Evolutionary conservation across 192 early-diverging fungal species (phyloP), one percentile per base, ranked within the genome.

Genomic region (Dissophora ornata): DNA sequence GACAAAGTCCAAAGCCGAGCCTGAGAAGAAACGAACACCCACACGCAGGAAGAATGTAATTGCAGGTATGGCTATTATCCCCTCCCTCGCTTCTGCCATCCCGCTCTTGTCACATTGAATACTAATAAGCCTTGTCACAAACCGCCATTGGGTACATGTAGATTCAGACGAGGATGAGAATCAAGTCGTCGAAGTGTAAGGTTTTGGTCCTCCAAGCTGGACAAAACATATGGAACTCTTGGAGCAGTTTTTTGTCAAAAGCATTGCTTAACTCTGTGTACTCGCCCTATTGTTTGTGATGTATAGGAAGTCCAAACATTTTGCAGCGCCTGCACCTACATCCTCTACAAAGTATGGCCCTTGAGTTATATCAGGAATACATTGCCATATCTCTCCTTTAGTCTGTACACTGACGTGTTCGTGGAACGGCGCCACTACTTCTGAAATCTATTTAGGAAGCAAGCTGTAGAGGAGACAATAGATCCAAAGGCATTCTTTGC

Each of bases 401-500:
- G n/a, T n/a, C n/a, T n/a, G n/a, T n/a, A n/a, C n/a, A n/a, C n/a
- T n/a, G n/a, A n/a, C n/a, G n/a, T n/a, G n/a, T n/a, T n/a, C n/a
- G n/a, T n/a, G n/a, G n/a, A n/a, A n/a, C n/a, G n/a, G n/a, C n/a
- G n/a, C n/a, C n/a, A n/a, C n/a, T n/a, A n/a, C n/a, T n/a, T n/a
- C n/a, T n/a, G n/a, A 21, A n/a, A 45, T 18, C 10, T n/a, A 12
- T 9, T n/a, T 55, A 66, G 64, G 9, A 66, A 40, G 45, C 34
- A 29, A 28, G 19, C 22, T 7, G 58, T 32, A 5, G 65, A 65
- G 24, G 71, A 66, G 25, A 6, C 24, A 8, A 63, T 77, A 0
- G 64, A 77, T 38, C 73, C 73, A n/a, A 77, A 77, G 38, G 50
- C 25, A 0, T 77, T 77, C 40, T 77, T 77, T n/a, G 73, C 73